Conservation (phyloP, 2,329 filamentous ascomycete genomes). For the Rugonectria rugulosa region DNA sequence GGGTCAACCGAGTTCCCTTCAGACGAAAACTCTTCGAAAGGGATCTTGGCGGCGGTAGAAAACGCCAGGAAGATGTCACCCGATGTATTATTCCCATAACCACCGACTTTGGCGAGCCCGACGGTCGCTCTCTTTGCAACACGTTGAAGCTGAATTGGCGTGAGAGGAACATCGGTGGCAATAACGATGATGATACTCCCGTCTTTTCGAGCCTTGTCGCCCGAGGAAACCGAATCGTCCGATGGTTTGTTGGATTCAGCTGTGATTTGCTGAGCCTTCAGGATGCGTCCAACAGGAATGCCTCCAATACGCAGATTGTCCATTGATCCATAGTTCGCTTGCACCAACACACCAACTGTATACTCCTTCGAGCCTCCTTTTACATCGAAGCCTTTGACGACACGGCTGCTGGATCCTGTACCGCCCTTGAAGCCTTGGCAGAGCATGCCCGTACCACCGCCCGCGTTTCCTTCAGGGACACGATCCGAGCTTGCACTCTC, state of each 20-base stretch:
- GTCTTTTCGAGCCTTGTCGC: slow-evolving; percentile 42
- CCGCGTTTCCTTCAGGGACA: slow-evolving; percentile 68
- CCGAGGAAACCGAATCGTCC: slow-evolving; percentile 21
- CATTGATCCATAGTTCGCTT: slow-evolving; percentile 70
- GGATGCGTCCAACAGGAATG: slow-evolving; percentile 66
- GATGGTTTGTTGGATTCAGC: slow-evolving; percentile 42
- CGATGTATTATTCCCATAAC: slow-evolving; percentile 67
- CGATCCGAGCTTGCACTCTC: slow-evolving; percentile 55
- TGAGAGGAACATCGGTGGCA: slow-evolving; percentile 43
- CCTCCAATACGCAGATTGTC: slow-evolving; percentile 65
- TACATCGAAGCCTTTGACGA: slow-evolving; percentile 56
- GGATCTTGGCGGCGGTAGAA: slow-evolving; percentile 64
- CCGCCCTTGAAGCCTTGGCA: slow-evolving; percentile 73
- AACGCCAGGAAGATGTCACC: slow-evolving; percentile 74
- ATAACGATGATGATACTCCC: slow-evolving; percentile 47
- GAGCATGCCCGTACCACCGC: slow-evolving; percentile 74
- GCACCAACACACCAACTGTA: slow-evolving; percentile 68
- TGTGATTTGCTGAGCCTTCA: slow-evolving; percentile 39
- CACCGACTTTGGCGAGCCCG: slow-evolving; percentile 66
- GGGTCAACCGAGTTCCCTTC: slow-evolving; percentile 45
- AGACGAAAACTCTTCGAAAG: slow-evolving; percentile 45
- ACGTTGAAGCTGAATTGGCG: slow-evolving; percentile 48
- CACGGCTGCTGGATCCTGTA: slow-evolving; percentile 67
- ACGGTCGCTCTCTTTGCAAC: slow-evolving; percentile 68
- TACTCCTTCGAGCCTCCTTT: slow-evolving; percentile 51